Conservation (phyloP, 2,329 filamentous ascomycete genomes). For the Orbilia oligospora region DNA sequence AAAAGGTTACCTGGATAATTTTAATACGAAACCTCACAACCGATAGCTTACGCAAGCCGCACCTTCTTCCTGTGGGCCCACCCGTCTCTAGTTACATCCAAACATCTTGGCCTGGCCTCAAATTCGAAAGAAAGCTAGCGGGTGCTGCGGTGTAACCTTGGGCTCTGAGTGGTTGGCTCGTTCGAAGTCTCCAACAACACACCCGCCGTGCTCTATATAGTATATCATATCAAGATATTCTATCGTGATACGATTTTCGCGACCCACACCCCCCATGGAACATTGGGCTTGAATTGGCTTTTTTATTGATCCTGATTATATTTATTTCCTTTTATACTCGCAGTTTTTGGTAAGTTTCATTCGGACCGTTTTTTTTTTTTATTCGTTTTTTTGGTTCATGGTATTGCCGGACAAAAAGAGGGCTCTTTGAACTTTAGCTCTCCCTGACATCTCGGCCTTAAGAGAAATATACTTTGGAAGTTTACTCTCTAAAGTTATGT, state of each 20-base stretch:
- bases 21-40: neutral
- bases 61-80: neutral
- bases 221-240: conserved; percentile 34
- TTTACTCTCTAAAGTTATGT: neutral
- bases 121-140: conserved; percentile 15
- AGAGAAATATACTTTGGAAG: conserved; percentile 12
- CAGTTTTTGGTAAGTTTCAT: conserved; percentile 16
- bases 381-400: too few species aligned
- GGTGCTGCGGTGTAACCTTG: conserved; percentile 31
- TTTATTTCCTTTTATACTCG: conserved; percentile 1
- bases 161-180: conserved; percentile 17
- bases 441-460: neutral
- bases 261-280: conserved; percentile 24
- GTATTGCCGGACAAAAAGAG: too few species aligned
- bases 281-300: neutral
- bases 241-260: conserved; percentile 25
- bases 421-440: neutral
- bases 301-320: conserved; percentile 9
- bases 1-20: conserved; percentile 11
- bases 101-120: conserved; percentile 42
- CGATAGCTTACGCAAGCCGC: conserved; percentile 48
- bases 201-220: neutral
- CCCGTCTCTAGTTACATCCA: conserved; percentile 32
- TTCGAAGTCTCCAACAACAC: conserved; percentile 24
- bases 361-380: neutral